A percentile compares a stretch with the other conserved stretches of the same genome.
phyloP scores from a whole-genome alignment of 2,329 filamentous ascomycete species.

The Dactylonectria macrodidyma region DNA sequence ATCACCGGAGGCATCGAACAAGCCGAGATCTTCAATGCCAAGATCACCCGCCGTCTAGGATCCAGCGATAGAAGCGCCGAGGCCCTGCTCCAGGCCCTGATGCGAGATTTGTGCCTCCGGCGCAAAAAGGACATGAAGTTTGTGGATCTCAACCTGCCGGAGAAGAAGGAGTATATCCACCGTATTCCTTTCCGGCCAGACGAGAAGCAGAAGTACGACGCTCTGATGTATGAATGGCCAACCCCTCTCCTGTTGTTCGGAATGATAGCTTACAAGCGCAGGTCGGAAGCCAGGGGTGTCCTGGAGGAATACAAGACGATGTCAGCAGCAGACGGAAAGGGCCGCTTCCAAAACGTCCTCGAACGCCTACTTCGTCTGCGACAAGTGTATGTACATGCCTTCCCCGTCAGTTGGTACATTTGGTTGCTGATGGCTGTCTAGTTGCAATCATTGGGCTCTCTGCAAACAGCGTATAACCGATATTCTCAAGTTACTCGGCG shows the following conservation, averaged over 20 bases:
- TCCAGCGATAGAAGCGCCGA: conserved; percentile 70
- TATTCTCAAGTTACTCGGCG: conserved; percentile 79
- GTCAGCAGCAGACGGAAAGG: conserved; percentile 59
- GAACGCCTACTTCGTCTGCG: conserved; percentile 87
- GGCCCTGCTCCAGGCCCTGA: conserved; percentile 79
- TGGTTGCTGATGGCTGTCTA: conserved; percentile 43
- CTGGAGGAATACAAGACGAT: conserved; percentile 71
- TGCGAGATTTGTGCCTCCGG: conserved; percentile 85
- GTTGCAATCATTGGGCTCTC: conserved; percentile 90
- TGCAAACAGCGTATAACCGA: conserved; percentile 81
- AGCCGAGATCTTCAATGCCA: conserved; percentile 79
- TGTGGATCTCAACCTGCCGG: conserved; percentile 83
- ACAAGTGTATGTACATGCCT: conserved; percentile 69
- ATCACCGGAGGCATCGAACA: conserved; percentile 84
- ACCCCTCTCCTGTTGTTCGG: background rate
- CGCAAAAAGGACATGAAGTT: conserved; percentile 92
- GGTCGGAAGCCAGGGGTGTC: conserved; percentile 81
- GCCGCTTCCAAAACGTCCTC: conserved; percentile 81
- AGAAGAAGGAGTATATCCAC: conserved; percentile 84
- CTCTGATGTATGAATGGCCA: conserved; percentile 70
- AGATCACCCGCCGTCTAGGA: conserved; percentile 74
- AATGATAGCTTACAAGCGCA: conserved; percentile 48
- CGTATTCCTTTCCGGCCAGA: conserved; percentile 80
- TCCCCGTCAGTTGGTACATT: background rate
- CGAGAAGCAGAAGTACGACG: conserved; percentile 84